Evolutionary conservation across 768 basidiomycete species (phyloP).

Genomic region (Tricholoma hemisulphureum): DNA sequence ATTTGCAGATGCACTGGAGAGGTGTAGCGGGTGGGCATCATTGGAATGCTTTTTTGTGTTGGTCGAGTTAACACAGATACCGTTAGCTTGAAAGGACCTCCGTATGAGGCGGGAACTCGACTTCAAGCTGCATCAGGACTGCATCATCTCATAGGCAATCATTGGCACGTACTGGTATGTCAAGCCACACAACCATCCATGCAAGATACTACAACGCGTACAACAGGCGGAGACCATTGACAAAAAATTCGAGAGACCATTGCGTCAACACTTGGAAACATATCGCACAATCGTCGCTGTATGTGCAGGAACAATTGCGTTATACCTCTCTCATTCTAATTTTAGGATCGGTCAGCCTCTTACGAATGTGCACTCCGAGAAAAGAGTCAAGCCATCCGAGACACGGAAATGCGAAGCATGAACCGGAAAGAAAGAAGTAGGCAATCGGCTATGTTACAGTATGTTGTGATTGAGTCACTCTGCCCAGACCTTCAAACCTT

Average conservation of each 20-base stretch:
- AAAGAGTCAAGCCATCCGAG: slow-evolving; percentile 80
- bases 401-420: slow-evolving; percentile 83
- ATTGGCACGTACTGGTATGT: slow-evolving; percentile 86
- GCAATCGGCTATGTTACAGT: slow-evolving; percentile 22
- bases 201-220: slow-evolving; percentile 4
- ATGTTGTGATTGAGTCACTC: slow-evolving; percentile 8
- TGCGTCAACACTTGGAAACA: slow-evolving; percentile 79
- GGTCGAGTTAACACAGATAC: slow-evolving; percentile 4
- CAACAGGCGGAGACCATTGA: slow-evolving; percentile 79
- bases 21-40: slow-evolving; percentile 69
- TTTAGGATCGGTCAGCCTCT: slow-evolving; percentile 76
- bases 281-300: slow-evolving; percentile 77
- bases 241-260: slow-evolving; percentile 84
- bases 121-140: slow-evolving; percentile 85
- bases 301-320: slow-evolving; percentile 11
- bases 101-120: slow-evolving; percentile 76
- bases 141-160: slow-evolving; percentile 89
- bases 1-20: slow-evolving; percentile 85
- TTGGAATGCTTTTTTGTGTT: not conserved
- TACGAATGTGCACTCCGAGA: slow-evolving; percentile 83
- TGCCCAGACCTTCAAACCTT: slow-evolving; percentile 80
- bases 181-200: not conserved
- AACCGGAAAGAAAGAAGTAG: slow-evolving; percentile 82
- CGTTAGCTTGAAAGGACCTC: slow-evolving; percentile 69
- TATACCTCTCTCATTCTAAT: not conserved